These are phyloP conservation scores for Phialophora chinensis DNA, from an alignment of 2,329 filamentous ascomycete species.

Conservation along the genomic window DNA sequence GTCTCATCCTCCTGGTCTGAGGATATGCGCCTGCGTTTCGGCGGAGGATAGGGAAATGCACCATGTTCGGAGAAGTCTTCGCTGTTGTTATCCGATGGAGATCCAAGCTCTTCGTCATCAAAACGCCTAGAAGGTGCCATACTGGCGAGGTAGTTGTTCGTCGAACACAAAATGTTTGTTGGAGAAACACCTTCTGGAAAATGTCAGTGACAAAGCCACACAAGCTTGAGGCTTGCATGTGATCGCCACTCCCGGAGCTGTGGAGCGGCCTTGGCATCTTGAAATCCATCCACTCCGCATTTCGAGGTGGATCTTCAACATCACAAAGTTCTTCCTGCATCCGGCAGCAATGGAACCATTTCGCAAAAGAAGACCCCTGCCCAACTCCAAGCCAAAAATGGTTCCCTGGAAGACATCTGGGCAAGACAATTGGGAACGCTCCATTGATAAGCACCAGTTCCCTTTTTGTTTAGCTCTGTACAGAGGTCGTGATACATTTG, in stretches of 20 bases:
- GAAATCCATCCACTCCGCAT: background rate
- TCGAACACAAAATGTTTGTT: background rate
- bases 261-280: background rate
- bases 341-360: background rate
- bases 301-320: background rate
- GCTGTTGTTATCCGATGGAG: background rate
- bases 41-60: constrained; percentile 30
- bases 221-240: background rate
- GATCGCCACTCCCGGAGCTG: background rate
- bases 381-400: background rate
- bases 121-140: constrained; percentile 15
- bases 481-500: background rate
- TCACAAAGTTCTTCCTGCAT: background rate
- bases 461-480: background rate
- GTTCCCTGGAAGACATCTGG: background rate
- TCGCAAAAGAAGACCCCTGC: background rate
- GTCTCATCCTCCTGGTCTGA: constrained; percentile 10
- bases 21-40: constrained; percentile 38
- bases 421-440: background rate
- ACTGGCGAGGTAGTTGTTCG: background rate
- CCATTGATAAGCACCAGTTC: background rate
- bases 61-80: constrained; percentile 9
- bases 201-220: background rate
- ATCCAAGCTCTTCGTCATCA: background rate
- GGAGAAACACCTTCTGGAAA: background rate